Conservation (phyloP, 2,329 filamentous ascomycete species). For the Pseudogymnoascus sp. region DNA sequence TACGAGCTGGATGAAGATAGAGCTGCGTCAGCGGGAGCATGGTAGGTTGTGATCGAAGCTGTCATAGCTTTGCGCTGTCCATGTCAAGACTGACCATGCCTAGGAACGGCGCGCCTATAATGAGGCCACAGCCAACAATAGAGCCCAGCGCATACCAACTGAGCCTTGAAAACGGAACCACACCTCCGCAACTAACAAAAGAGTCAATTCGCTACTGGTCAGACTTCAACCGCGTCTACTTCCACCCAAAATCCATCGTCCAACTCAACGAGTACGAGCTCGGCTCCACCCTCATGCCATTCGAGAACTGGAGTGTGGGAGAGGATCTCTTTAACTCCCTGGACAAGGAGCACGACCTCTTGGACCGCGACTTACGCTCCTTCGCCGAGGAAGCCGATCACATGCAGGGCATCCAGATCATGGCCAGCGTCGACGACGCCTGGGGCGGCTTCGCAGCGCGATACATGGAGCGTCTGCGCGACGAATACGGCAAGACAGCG, state of each 20-base stretch:
- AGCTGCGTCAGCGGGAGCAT: constrained; percentile 27
- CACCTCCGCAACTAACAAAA: constrained; percentile 55
- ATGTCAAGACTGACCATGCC: constrained; percentile 10
- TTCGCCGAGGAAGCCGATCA: constrained; percentile 93
- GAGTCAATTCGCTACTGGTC: constrained; percentile 89
- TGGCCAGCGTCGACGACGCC: constrained; percentile 64
- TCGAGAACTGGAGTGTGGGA: constrained; percentile 67
- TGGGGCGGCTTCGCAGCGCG: constrained; percentile 71
- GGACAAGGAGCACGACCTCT: constrained; percentile 73
- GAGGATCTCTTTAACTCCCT: constrained; percentile 66
- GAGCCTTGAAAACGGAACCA: constrained; percentile 63
- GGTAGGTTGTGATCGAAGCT: constrained; percentile 27
- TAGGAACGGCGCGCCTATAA: constrained; percentile 58
- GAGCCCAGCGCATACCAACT: constrained; percentile 67
- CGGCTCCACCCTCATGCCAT: constrained; percentile 70
- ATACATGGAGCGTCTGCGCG: constrained; percentile 70
- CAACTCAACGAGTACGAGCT: constrained; percentile 84
- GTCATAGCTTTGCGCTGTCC: constrained; percentile 8
- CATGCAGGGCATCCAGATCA: constrained; percentile 77
- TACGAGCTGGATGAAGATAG: constrained; percentile 44
- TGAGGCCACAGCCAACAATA: constrained; percentile 63
- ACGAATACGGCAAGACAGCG: constrained; percentile 83
- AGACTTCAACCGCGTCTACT: constrained; percentile 88
- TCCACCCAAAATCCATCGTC: constrained; percentile 78
- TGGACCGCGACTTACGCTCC: constrained; percentile 82